Evolutionary conservation across 257 asterid species (phyloP).

Genomic region (Solanum corneliomulleri): DNA sequence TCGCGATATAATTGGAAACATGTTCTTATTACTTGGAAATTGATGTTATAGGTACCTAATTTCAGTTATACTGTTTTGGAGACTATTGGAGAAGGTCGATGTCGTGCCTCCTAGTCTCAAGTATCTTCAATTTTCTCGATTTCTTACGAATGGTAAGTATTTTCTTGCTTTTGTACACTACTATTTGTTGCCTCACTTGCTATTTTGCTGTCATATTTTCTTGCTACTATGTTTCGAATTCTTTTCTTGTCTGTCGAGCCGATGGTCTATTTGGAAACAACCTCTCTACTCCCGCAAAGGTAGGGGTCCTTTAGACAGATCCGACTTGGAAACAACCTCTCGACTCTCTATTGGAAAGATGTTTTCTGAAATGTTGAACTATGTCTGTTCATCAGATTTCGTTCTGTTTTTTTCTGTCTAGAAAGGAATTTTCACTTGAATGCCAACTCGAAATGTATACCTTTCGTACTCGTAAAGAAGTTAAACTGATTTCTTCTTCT

Average conservation of each 20-base stretch:
- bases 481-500: background rate
- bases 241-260: background rate
- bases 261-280: background rate
- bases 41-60: constrained; percentile 54
- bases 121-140: constrained; percentile 50
- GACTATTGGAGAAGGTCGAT: constrained; percentile 38
- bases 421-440: background rate
- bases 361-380: background rate
- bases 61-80: constrained; percentile 50
- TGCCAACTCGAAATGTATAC: background rate
- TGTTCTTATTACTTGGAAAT: background rate
- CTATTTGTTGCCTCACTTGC: background rate
- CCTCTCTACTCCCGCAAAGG: background rate
- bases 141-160: constrained; percentile 52
- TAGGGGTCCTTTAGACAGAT: background rate
- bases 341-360: no score
- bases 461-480: background rate
- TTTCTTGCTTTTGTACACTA: background rate
- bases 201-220: background rate
- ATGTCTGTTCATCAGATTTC: background rate
- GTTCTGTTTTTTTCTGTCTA: background rate
- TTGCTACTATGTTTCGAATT: background rate
- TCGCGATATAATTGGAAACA: background rate
- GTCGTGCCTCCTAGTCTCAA: constrained; percentile 52
- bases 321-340: background rate